Base-by-base conservation (phyloP, 2,329 filamentous ascomycete species). In the Penicillium sp. region DNA sequence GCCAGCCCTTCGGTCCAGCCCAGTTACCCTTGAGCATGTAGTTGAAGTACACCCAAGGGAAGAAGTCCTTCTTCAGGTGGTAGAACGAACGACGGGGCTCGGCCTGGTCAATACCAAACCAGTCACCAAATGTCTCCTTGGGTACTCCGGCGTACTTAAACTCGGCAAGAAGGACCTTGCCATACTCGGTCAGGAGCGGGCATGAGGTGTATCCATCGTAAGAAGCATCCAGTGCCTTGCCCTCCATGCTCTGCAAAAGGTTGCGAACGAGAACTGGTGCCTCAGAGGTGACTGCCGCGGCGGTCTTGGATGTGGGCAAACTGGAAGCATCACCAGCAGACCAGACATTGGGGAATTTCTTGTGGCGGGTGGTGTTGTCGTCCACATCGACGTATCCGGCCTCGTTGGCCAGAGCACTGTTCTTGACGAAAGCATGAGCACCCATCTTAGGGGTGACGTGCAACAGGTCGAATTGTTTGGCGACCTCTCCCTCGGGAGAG, bases 61-160 rank as follows among this genome's bases (percentile, higher is more conserved):
- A 84, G 58, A 84, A 84, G 59, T 83, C 76, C 67, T 81, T 83
- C 71, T 84, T 84, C 39, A 84, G 57, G 57, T 82, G 70, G 56
- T 80, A 84, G 60, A 84, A 84, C 0, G 75, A 69, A 3, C 75
- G 73, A 3, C 79, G 73, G 2, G 81, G 81, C 9, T 66, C 65
- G 0, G 64, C 73, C 64, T 84, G 81, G 57, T 83, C 79, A 6
- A 83, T 71, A 1, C 79, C 80, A 13, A 82, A 64, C 61, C 65
- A 67, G 3, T 70, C 64, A 4, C 68, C 72, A 54, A 84, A 84
- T 0, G 81, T 83, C 70, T 84, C 81, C 62, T 83, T 81, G 6
- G 81, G 79, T 55, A 72, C 72, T 8, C 77, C 79, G 2, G 77
- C 80, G 53, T 84, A 84, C 68, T 80, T 82, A 70, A 84, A 84